A percentile compares a stretch with the other conserved stretches of the same genome.
phyloP scores from a whole-genome alignment of 352 stramenopile genomes.

The Pythium rhizo-oryzae region DNA sequence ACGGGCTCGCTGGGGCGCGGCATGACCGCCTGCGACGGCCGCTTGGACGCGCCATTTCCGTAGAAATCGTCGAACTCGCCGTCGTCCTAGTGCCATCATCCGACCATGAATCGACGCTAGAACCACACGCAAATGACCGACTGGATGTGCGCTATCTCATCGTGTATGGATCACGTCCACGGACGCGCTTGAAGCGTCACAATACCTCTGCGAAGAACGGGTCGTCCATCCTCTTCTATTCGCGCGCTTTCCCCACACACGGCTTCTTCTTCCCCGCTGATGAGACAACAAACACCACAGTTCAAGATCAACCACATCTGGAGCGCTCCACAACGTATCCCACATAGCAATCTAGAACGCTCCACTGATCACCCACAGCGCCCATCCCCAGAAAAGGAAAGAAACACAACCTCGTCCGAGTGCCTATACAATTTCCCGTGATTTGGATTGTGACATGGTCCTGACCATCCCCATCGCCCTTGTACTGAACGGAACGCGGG shows the following conservation, averaged over 20 bases:
- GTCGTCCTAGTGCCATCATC: conserved; percentile 46
- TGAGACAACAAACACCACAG: background rate
- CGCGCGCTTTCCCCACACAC: background rate
- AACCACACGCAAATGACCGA: conserved; percentile 4
- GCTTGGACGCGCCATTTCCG: conserved; percentile 23
- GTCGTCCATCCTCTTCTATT: conserved; percentile 28
- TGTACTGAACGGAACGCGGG: conserved; percentile 20
- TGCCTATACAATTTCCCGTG: background rate
- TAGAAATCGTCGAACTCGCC: conserved; percentile 83
- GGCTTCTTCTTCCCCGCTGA: conserved; percentile 11
- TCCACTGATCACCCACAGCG: background rate
- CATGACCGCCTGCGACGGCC: conserved; percentile 14
- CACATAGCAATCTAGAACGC: conserved; percentile 8
- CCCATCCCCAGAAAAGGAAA: conserved; percentile 6
- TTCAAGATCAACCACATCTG: conserved; percentile 31
- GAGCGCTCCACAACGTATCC: conserved; percentile 6
- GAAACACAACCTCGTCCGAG: conserved; percentile 6
- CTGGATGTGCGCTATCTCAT: background rate
- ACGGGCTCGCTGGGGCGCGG: conserved; percentile 9
- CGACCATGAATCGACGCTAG: conserved; percentile 2
- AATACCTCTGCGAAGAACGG: conserved; percentile 57
- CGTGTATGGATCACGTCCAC: background rate
- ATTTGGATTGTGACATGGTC: conserved; percentile 7
- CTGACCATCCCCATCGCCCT: conserved; percentile 19
- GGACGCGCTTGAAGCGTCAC: background rate